These are phyloP conservation scores for Lotus japonicus DNA, from an alignment of 306 rosid species.

Conservation along the genomic window DNA sequence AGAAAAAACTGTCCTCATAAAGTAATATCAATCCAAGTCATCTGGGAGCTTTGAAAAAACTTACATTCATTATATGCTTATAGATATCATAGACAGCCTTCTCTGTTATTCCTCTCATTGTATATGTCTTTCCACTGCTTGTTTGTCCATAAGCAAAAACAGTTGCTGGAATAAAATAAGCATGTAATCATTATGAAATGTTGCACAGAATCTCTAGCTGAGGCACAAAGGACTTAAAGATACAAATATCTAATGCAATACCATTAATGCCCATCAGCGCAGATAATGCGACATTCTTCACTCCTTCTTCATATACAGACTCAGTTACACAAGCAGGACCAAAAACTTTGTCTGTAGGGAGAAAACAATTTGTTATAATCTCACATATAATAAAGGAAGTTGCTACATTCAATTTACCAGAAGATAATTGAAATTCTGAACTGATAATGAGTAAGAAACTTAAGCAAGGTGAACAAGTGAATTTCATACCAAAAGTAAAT, in stretches of 20 bases:
- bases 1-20: background rate
- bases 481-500: conserved; percentile 73
- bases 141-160: conserved; percentile 99
- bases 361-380: background rate
- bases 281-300: conserved; percentile 88
- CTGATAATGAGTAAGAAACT: background rate
- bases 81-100: conserved; percentile 94
- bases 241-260: conserved; percentile 25
- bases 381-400: background rate
- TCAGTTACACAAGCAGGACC: conserved; percentile 68
- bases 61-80: conserved; percentile 77
- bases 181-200: background rate
- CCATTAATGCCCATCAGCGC: conserved; percentile 95
- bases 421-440: background rate
- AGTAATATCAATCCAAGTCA: background rate
- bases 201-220: background rate
- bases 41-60: conserved; percentile 4
- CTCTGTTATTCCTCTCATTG: conserved; percentile 99
- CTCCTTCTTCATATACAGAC: conserved; percentile 91
- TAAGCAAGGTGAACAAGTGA: background rate
- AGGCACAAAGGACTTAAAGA: background rate
- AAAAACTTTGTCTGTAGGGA: conserved; percentile 79
- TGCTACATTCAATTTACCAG: background rate
- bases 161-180: conserved; percentile 58
- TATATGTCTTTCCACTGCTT: conserved; percentile 97